Conservation (phyloP, 768 basidiomycete species). For the Boletellus sp. region DNA sequence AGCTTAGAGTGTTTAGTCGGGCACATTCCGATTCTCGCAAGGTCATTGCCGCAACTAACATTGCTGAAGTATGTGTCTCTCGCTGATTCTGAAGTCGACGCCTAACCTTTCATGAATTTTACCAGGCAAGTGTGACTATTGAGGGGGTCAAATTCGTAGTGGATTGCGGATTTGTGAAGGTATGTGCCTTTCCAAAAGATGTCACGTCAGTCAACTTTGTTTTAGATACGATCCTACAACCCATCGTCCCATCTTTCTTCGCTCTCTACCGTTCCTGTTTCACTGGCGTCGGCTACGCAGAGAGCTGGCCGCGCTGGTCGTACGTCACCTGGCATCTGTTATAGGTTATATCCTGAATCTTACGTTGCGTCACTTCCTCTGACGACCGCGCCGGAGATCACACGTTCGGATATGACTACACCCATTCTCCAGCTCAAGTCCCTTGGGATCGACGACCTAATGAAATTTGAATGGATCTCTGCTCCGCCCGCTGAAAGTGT, state of each 20-base stretch:
- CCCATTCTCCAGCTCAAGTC: conserved; percentile 93
- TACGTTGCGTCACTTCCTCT: conserved; percentile 56
- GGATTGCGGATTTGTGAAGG: conserved; percentile 95
- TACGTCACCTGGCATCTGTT: conserved; percentile 88
- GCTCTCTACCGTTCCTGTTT: conserved; percentile 78
- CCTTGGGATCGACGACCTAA: conserved; percentile 89
- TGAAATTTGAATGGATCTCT: conserved; percentile 95
- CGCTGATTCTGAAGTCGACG: background rate
- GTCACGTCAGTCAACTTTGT: background rate
- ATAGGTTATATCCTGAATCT: conserved; percentile 78
- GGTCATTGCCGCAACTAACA: conserved; percentile 91
- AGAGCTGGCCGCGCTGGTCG: conserved; percentile 93
- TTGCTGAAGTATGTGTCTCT: conserved; percentile 73
- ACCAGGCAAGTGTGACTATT: conserved; percentile 91
- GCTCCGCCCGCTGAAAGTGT: conserved; percentile 84
- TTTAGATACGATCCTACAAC: conserved; percentile 85
- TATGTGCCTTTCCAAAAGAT: conserved; percentile 28
- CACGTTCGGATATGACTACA: conserved; percentile 84
- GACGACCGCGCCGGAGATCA: conserved; percentile 85
- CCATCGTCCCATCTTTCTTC: conserved; percentile 82
- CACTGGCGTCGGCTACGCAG: conserved; percentile 86
- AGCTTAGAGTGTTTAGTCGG: conserved; percentile 79
- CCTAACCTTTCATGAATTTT: background rate
- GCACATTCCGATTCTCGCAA: conserved; percentile 77
- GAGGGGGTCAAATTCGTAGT: conserved; percentile 93